Base-by-base conservation (phyloP, 2,329 filamentous ascomycete species). In the Alternaria arborescens region DNA sequence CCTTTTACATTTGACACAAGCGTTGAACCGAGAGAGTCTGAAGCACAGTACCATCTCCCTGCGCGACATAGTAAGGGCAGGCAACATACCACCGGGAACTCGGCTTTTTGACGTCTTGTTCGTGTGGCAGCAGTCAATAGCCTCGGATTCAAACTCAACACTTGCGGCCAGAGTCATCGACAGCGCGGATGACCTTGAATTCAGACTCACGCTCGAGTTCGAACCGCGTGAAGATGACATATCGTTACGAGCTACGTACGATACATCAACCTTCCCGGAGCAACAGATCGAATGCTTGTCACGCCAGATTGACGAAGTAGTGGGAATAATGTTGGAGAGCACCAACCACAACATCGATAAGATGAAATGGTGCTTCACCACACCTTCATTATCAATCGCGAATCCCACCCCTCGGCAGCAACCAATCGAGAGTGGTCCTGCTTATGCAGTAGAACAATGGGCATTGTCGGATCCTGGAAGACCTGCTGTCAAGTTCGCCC, bases 91-190 rank as follows among this genome's bases (percentile, higher is more conserved):
- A 28, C 82, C 87, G 0, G 81, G 84, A 1, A 83, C 87, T 40
- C 78, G 79, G 1, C 78, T 97, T 0, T 97, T 94, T 67, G 91
- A 97, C 67, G 85, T 89, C 0, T 81, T 97, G 0, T 89, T 97
- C 69, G 89, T 94, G 0, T 97, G 94, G 83, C 94, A 97, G 69
- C 90, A 97, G 71, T 91, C 89, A 0, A 80, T 90, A 18, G 65
- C 77, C 1, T 75, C 77, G 16, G 62, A 66, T 3, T 65, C 72
- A n/a, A 47, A 52, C 12, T 46, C 62, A 18, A 64, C 72, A 4
- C 71, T 80, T 69, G 68, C 70, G 64, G 80, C 94, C 0, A 76
- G 71, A 10, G 82, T 93, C 55, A 74, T 86, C 0, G 83, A 85
- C 26, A 88, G 90, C 53, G 77, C 84, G 5, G 94, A 97, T 72